These are phyloP conservation scores for Aegilops tauschii DNA, from an alignment of 176 grass and related monocot species.

Conservation along the genomic window DNA sequence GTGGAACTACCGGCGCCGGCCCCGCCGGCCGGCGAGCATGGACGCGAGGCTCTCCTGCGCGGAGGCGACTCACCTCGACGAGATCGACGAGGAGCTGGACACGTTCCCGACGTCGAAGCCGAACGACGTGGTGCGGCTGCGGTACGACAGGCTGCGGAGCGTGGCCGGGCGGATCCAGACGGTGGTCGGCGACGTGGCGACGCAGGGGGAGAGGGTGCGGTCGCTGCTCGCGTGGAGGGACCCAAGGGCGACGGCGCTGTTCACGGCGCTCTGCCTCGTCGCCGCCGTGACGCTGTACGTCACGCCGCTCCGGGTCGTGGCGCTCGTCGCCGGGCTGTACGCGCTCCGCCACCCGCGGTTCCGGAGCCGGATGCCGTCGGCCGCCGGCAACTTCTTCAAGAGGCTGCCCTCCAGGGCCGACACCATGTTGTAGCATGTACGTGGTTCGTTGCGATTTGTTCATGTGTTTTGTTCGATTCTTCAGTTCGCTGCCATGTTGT, in stretches of 20 bases:
- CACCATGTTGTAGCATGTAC: slow-evolving; percentile 30
- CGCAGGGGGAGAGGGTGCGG: slow-evolving; percentile 67
- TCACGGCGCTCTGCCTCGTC: slow-evolving; percentile 51
- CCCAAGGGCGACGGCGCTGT: slow-evolving; percentile 63
- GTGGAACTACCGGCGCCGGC: slow-evolving; percentile 53
- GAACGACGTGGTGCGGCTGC: slow-evolving; percentile 54
- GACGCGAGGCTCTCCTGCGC: slow-evolving; percentile 61
- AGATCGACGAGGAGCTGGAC: slow-evolving; percentile 83
- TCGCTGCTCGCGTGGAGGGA: slow-evolving; percentile 79
- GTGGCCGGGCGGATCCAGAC: slow-evolving; percentile 75
- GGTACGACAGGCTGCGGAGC: slow-evolving; percentile 80
- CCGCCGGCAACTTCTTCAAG: slow-evolving; percentile 69
- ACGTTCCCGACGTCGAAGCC: slow-evolving; percentile 71
- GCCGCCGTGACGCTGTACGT: slow-evolving; percentile 46
- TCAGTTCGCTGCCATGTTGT: neutral
- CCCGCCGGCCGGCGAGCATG: slow-evolving; percentile 50
- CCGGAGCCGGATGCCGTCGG: slow-evolving; percentile 54
- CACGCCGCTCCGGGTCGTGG: slow-evolving; percentile 48
- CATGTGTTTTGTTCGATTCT: neutral
- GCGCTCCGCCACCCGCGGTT: slow-evolving; percentile 72
- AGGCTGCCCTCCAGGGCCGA: slow-evolving; percentile 56
- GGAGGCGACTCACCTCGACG: slow-evolving; percentile 47
- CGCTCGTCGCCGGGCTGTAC: slow-evolving; percentile 46
- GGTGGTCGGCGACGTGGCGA: slow-evolving; percentile 75
- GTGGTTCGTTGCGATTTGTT: neutral